Evolutionary conservation across 306 rosid species (phyloP).

Genomic region (Ochetophila trinervis): DNA sequence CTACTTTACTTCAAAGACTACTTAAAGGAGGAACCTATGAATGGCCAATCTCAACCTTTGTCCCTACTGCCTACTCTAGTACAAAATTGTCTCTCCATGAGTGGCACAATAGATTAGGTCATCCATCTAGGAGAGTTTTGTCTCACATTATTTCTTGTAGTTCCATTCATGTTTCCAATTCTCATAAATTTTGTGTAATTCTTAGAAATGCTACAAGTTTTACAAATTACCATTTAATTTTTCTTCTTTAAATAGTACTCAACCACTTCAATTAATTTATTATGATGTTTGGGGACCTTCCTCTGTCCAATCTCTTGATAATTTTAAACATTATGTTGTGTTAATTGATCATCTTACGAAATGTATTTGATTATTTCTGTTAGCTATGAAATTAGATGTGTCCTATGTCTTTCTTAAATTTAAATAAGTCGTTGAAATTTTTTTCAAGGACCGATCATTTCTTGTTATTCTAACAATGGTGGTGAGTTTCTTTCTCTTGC

Average conservation of each 20-base stretch:
- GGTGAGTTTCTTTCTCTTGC: too few relatives aligned
- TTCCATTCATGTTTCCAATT: background rate
- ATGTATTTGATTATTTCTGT: background rate
- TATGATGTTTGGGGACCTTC: background rate
- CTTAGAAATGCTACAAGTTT: background rate
- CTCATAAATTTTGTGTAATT: background rate
- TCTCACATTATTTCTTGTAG: background rate
- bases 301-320: background rate
- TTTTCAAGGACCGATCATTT: background rate
- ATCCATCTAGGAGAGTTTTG: background rate
- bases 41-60: background rate
- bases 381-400: background rate
- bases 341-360: background rate
- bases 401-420: background rate
- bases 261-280: background rate
- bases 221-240: background rate
- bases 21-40: background rate
- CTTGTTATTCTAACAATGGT: too few relatives aligned
- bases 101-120: background rate
- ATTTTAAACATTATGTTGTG: background rate
- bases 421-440: background rate
- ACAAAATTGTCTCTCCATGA: background rate
- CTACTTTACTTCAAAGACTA: background rate
- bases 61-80: background rate
- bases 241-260: background rate